Evolutionary conservation across 2,329 filamentous ascomycete species (phyloP).

Genomic region (Sclerotinia sclerotiorum): DNA sequence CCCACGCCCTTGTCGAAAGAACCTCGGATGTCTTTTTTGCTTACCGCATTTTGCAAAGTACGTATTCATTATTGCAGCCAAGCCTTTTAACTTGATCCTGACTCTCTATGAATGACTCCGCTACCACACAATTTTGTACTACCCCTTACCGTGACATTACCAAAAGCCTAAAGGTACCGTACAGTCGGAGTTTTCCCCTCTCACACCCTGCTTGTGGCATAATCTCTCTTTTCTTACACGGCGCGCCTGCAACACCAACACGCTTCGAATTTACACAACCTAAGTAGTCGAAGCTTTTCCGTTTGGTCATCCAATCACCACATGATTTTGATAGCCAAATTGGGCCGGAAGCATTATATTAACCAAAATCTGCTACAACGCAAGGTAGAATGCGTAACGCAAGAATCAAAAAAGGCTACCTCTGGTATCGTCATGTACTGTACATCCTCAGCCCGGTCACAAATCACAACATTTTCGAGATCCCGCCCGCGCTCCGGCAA

Average conservation of each 20-base stretch:
- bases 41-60: constrained; percentile 2
- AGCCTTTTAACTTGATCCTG: constrained; percentile 4
- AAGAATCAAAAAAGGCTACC: neutral
- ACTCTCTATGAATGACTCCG: neutral
- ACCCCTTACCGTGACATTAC: constrained; percentile 14
- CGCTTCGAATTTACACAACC: constrained; percentile 13
- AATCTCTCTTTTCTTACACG: neutral
- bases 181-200: constrained; percentile 6
- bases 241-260: constrained; percentile 12
- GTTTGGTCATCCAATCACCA: neutral
- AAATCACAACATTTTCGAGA: constrained; percentile 19
- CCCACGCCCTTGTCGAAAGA: too few relatives aligned
- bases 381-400: neutral
- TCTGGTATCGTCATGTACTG: constrained; percentile 17
- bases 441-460: constrained; percentile 20
- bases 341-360: neutral
- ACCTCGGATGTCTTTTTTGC: too few relatives aligned
- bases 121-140: constrained; percentile 9
- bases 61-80: neutral
- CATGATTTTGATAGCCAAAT: neutral
- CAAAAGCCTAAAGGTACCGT: constrained; percentile 11
- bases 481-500: constrained; percentile 12
- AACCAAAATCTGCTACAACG: neutral
- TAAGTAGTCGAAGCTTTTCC: constrained; percentile 1
- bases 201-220: neutral